phyloP scores from a whole-genome alignment of 805 yeast species.

The Zygoascus bituminiphila region DNA sequence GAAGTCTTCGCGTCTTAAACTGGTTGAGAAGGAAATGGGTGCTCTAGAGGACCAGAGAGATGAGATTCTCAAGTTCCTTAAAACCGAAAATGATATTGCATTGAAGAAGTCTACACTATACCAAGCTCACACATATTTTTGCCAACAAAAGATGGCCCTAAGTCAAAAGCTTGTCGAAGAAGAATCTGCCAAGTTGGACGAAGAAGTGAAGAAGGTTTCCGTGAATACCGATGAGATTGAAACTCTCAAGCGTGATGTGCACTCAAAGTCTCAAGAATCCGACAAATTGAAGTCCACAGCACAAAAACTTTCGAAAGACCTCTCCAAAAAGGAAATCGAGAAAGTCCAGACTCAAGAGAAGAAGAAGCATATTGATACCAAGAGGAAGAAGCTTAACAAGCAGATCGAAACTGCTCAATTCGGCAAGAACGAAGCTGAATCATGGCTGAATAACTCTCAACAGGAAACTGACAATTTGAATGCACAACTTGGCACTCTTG shows the following conservation, averaged over 20 bases:
- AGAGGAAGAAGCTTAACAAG: conserved; percentile 52
- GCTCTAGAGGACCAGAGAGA: conserved; percentile 55
- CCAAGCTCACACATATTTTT: conserved; percentile 42
- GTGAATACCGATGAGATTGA: conserved; percentile 35
- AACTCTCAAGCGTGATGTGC: conserved; percentile 18
- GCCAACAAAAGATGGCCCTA: conserved; percentile 33
- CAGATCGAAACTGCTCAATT: conserved; percentile 41
- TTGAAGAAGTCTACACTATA: conserved; percentile 45
- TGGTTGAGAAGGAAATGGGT: conserved; percentile 68
- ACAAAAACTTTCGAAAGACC: conserved; percentile 24
- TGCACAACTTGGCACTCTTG: conserved; percentile 39
- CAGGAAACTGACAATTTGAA: conserved; percentile 39
- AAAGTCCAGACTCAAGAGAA: conserved; percentile 71
- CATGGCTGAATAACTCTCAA: conserved; percentile 39
- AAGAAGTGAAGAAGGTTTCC: conserved; percentile 34
- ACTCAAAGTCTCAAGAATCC: conserved; percentile 16
- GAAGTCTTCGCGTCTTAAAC: conserved; percentile 67
- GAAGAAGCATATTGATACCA: conserved; percentile 52
- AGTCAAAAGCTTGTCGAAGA: conserved; percentile 34
- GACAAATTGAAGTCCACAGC: conserved; percentile 24
- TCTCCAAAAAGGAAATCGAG: conserved; percentile 41
- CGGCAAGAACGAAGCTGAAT: conserved; percentile 37
- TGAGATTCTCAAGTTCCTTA: conserved; percentile 58
- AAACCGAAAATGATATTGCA: conserved; percentile 52
- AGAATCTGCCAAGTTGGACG: conserved; percentile 34